Evolutionary conservation across 2,329 filamentous ascomycete genomes (phyloP).

Genomic region (Fusarium graminum): DNA sequence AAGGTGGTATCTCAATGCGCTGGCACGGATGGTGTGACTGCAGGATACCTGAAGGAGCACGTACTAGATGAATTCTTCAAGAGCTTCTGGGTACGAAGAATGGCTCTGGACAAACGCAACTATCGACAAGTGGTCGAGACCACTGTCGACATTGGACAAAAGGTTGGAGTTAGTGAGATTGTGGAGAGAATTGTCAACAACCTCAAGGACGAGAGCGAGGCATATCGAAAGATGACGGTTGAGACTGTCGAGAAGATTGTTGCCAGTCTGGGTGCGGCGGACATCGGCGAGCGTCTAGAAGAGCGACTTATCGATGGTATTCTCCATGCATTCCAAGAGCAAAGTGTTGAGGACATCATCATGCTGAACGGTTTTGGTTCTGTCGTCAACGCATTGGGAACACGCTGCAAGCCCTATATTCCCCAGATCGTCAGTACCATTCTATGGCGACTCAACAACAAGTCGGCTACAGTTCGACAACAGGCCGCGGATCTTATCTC

Average conservation of each 20-base stretch:
- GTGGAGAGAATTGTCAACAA: slow-evolving; percentile 93
- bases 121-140: slow-evolving; percentile 98
- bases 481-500: slow-evolving; percentile 97
- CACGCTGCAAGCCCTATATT: slow-evolving; percentile 94
- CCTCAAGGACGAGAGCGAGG: slow-evolving; percentile 97
- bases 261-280: slow-evolving; percentile 90
- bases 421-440: slow-evolving; percentile 98
- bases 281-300: slow-evolving; percentile 92
- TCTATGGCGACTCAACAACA: slow-evolving; percentile 97
- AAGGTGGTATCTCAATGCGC: slow-evolving; percentile 98
- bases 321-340: slow-evolving; percentile 95
- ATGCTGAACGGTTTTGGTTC: slow-evolving; percentile 98
- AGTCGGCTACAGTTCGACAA: slow-evolving; percentile 94
- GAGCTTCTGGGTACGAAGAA: slow-evolving; percentile 96
- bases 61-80: slow-evolving; percentile 98
- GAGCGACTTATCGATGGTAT: slow-evolving; percentile 96
- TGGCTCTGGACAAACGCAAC: slow-evolving; percentile 97
- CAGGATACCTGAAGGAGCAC: slow-evolving; percentile 93
- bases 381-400: slow-evolving; percentile 93
- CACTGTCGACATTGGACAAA: slow-evolving; percentile 95
- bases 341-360: slow-evolving; percentile 94
- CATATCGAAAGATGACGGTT: slow-evolving; percentile 98
- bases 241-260: slow-evolving; percentile 98
- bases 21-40: slow-evolving; percentile 93
- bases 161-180: slow-evolving; percentile 97